phyloP scores from a whole-genome alignment of 2,329 filamentous ascomycete genomes.

The Coniochaeta hoffmannii region DNA sequence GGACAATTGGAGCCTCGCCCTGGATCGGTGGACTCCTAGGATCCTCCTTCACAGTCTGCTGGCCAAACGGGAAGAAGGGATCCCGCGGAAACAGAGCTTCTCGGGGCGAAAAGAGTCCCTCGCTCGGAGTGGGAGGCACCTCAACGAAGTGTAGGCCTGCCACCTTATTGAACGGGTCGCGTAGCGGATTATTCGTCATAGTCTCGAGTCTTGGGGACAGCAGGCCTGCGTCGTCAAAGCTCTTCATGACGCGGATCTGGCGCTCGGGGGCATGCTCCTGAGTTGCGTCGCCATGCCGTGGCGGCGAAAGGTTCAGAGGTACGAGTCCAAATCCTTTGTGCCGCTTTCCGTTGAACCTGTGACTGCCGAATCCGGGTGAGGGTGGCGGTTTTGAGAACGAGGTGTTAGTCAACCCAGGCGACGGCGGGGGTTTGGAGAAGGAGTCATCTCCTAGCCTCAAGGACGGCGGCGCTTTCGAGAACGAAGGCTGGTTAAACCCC shows the following conservation, averaged over 20 bases:
- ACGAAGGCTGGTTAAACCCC: slow-evolving; percentile 11
- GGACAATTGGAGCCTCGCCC: slow-evolving; percentile 66
- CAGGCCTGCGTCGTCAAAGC: slow-evolving; percentile 43
- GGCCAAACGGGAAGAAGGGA: slow-evolving; percentile 42
- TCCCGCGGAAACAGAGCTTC: slow-evolving; percentile 46
- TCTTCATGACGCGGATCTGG: slow-evolving; percentile 27
- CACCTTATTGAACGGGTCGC: slow-evolving; percentile 34
- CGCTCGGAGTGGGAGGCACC: slow-evolving; percentile 41
- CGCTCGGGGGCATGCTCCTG: slow-evolving; percentile 19
- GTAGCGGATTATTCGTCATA: slow-evolving; percentile 63
- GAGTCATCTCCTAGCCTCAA: slow-evolving; percentile 16
- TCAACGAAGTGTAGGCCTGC: slow-evolving; percentile 46
- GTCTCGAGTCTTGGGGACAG: slow-evolving; percentile 66
- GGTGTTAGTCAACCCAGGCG: slow-evolving; percentile 16
- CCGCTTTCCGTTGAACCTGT: slow-evolving; percentile 27
- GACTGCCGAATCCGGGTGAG: slow-evolving; percentile 36
- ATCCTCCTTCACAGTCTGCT: slow-evolving; percentile 47
- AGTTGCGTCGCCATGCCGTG: background rate
- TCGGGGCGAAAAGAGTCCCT: slow-evolving; percentile 46
- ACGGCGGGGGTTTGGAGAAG: slow-evolving; percentile 21
- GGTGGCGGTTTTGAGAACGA: slow-evolving; percentile 30
- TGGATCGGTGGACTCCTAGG: slow-evolving; percentile 69
- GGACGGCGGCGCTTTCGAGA: slow-evolving; percentile 20
- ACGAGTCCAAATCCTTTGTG: slow-evolving; percentile 36
- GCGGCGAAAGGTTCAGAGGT: slow-evolving; percentile 22